Evolutionary conservation across 192 early-diverging fungal species (phyloP).

Genomic region (Neocallimastix lanati): DNA sequence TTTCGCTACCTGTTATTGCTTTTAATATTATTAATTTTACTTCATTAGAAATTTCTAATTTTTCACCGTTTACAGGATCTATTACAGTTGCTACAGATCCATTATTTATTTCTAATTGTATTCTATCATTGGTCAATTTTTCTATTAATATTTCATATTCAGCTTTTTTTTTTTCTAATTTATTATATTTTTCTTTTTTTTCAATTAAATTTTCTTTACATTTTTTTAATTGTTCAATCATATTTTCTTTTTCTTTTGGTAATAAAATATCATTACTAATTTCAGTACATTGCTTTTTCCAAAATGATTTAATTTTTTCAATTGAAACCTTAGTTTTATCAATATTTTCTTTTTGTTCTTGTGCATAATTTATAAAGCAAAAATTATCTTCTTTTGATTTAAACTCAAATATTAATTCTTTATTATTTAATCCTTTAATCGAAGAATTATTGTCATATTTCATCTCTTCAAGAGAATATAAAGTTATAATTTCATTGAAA

Average conservation of each 20-base stretch:
- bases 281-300: neutral
- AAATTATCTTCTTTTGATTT: neutral
- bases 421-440: neutral
- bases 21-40: neutral
- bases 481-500: neutral
- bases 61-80: neutral
- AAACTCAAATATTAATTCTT: neutral
- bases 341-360: neutral
- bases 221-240: neutral
- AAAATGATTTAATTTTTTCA: neutral
- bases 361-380: neutral
- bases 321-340: neutral
- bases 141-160: neutral
- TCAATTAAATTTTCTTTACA: neutral
- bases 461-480: neutral
- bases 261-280: neutral
- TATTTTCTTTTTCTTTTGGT: neutral
- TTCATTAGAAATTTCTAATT: neutral
- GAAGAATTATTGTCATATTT: neutral
- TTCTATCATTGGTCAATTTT: neutral
- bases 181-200: neutral
- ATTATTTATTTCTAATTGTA: neutral
- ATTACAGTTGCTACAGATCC: neutral
- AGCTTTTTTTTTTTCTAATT: neutral
- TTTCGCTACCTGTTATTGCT: neutral